phyloP scores from a whole-genome alignment of 331 rosid species.

The Acacia pycnantha region DNA sequence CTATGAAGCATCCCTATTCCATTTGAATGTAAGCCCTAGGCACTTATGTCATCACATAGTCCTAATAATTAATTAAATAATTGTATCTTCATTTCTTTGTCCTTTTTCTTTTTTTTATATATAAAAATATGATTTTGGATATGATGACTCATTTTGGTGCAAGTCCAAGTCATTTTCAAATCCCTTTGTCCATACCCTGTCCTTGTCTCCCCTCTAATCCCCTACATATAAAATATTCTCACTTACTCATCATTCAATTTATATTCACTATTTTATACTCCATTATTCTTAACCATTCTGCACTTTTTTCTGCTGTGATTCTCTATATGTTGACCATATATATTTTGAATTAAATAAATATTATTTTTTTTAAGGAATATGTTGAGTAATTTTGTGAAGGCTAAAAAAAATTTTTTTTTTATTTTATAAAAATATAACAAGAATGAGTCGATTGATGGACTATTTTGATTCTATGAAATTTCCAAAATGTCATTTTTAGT shows the following conservation, averaged over 20 bases:
- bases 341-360: background rate
- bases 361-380: too few relatives aligned
- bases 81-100: conserved; percentile 18
- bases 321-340: too few relatives aligned
- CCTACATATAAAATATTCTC: background rate
- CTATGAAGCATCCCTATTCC: background rate
- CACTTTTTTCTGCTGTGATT: background rate
- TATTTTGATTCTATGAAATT: too few relatives aligned
- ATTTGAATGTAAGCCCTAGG: background rate
- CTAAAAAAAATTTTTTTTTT: too few relatives aligned
- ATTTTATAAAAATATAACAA: too few relatives aligned
- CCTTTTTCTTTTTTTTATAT: background rate
- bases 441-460: too few relatives aligned
- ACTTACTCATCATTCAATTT: background rate
- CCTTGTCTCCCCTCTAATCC: background rate
- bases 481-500: too few relatives aligned
- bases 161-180: conserved; percentile 51
- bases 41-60: background rate
- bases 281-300: background rate
- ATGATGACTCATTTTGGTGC: conserved; percentile 30
- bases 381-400: too few relatives aligned
- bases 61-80: background rate
- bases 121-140: background rate
- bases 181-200: conserved; percentile 34
- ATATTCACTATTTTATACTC: background rate